Conservation (phyloP, 805 yeast genomes). For the Kuraishia floccosa region DNA sequence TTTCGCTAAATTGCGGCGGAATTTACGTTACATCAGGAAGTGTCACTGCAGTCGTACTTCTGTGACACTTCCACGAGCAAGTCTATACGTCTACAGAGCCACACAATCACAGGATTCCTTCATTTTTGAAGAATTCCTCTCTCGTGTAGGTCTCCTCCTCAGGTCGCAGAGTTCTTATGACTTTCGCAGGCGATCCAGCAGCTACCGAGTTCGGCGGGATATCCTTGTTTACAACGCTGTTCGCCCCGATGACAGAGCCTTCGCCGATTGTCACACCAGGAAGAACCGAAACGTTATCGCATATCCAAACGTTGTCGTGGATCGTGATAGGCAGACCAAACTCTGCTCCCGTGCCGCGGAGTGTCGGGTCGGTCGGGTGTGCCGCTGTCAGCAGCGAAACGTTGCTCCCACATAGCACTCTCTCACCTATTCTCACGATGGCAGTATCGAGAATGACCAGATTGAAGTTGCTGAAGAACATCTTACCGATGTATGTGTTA, state of each 20-base stretch:
- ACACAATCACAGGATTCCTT: too few species aligned
- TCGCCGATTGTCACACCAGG: slow-evolving; percentile 64
- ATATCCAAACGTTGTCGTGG: slow-evolving; percentile 63
- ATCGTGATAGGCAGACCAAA: slow-evolving; percentile 45
- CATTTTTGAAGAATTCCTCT: too few species aligned
- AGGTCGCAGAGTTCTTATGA: slow-evolving; percentile 1
- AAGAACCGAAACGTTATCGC: slow-evolving; percentile 38
- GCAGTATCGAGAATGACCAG: slow-evolving; percentile 46
- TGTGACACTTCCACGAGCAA: too few species aligned
- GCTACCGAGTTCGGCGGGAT: slow-evolving; percentile 45
- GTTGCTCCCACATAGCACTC: slow-evolving; percentile 54
- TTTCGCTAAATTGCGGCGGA: too few species aligned
- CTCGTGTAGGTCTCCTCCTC: slow-evolving; percentile 1
- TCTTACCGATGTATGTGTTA: slow-evolving; percentile 45
- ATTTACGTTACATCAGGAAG: too few species aligned
- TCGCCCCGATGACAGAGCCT: slow-evolving; percentile 54
- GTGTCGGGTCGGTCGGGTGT: slow-evolving; percentile 44
- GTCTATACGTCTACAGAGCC: too few species aligned
- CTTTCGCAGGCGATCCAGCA: slow-evolving; percentile 45
- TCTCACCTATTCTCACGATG: slow-evolving; percentile 46
- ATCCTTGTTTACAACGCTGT: slow-evolving; percentile 48
- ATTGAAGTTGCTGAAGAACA: slow-evolving; percentile 51
- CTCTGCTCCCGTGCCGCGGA: slow-evolving; percentile 34
- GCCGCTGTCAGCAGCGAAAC: slow-evolving; percentile 50
- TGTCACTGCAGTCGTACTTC: too few species aligned